A percentile compares a stretch with the other conserved stretches of the same genome.
Evolutionary conservation across 169 alveolate species (phyloP).

Genomic region (Cryptosporidium baileyi): DNA sequence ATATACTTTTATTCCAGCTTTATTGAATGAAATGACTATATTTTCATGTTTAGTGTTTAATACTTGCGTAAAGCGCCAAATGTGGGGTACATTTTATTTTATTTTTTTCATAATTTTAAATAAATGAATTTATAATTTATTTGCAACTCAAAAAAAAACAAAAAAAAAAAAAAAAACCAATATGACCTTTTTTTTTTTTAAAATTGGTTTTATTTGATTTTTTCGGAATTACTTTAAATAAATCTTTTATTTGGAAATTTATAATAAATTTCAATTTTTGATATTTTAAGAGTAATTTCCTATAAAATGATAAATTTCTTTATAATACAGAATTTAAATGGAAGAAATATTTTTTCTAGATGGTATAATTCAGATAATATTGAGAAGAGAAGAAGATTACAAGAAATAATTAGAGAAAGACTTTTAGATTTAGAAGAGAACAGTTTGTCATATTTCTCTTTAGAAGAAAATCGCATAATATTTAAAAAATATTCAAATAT

Average conservation of each 20-base stretch:
- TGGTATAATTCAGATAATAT: conserved; percentile 18
- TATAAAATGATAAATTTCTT: conserved; percentile 42
- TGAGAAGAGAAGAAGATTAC: conserved; percentile 13
- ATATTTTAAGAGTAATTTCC: no score
- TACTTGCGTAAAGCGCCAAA: no score
- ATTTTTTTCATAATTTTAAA: no score
- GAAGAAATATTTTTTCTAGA: conserved; percentile 42
- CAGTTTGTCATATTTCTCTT: conserved; percentile 3
- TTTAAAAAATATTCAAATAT: conserved; percentile 26
- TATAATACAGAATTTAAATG: conserved; percentile 33
- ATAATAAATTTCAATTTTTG: no score
- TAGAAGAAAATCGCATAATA: conserved; percentile 13
- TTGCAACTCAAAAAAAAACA: not conserved
- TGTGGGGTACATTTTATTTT: no score
- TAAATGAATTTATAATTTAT: no score
- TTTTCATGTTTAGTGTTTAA: no score
- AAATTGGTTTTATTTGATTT: not conserved
- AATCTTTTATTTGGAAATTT: no score
- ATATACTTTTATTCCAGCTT: no score
- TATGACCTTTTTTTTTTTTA: not conserved
- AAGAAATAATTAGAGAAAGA: conserved; percentile 21
- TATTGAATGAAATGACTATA: no score
- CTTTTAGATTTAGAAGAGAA: conserved; percentile 8
- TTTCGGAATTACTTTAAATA: not conserved
- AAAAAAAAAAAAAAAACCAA: not conserved